phyloP scores from a whole-genome alignment of 371 early-diverging fungal genomes.

The Actinomortierella ambigua region DNA sequence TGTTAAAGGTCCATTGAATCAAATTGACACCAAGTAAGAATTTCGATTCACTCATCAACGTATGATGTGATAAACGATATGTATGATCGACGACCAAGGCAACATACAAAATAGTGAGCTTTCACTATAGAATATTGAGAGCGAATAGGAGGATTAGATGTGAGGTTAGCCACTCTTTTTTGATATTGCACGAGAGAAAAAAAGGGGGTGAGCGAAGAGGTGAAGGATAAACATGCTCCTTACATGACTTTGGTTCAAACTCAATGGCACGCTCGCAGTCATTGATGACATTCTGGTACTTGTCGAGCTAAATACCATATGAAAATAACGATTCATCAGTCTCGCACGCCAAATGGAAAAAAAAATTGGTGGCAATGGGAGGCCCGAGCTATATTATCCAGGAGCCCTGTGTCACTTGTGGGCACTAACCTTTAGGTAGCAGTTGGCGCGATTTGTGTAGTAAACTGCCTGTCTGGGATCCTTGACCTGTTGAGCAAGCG shows the following conservation, averaged over 20 bases:
- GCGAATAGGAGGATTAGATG: neutral
- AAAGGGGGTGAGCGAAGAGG: neutral
- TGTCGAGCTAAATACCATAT: slow-evolving; percentile 49
- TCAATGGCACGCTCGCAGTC: slow-evolving; percentile 80
- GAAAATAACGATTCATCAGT: neutral
- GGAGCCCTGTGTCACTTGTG: neutral
- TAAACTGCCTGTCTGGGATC: slow-evolving; percentile 67
- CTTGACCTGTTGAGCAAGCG: slow-evolving; percentile 58
- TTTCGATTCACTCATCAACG: neutral
- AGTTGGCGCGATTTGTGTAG: slow-evolving; percentile 82
- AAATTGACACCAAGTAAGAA: neutral
- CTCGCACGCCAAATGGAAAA: neutral
- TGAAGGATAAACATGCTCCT: slow-evolving; percentile 2
- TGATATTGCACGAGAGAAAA: no score
- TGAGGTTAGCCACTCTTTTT: neutral
- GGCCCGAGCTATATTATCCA: no score
- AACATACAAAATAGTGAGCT: slow-evolving; percentile 67
- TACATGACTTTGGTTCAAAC: slow-evolving; percentile 66
- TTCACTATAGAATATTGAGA: slow-evolving; percentile 53
- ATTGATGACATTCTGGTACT: slow-evolving; percentile 58
- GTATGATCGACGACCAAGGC: slow-evolving; percentile 2
- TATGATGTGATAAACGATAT: neutral
- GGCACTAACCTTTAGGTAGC: slow-evolving; percentile 65
- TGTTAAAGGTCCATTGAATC: neutral
- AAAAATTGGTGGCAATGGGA: neutral